Evolutionary conservation across 345 rosid genomes (phyloP).

Genomic region (Noccaea bulbosa): DNA sequence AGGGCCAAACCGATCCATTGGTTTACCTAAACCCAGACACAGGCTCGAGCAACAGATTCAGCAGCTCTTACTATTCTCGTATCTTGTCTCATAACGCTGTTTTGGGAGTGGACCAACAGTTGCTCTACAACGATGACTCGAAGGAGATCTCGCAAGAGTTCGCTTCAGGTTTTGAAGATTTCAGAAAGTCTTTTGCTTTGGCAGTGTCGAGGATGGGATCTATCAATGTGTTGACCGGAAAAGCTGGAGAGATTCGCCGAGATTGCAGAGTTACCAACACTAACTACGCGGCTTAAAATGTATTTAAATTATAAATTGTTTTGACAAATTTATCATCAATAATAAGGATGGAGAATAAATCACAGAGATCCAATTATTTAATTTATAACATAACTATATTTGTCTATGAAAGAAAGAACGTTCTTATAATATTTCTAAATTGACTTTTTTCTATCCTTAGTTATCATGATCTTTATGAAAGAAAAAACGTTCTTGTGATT

Average conservation of each 20-base stretch:
- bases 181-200: constrained; percentile 62
- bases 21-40: constrained; percentile 63
- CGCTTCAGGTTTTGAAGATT: constrained; percentile 59
- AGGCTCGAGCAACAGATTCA: constrained; percentile 54
- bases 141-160: constrained; percentile 58
- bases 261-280: constrained; percentile 56
- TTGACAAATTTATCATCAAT: constrained; percentile 22
- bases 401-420: neutral
- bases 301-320: neutral
- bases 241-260: constrained; percentile 65
- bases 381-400: neutral
- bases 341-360: constrained; percentile 26
- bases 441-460: too few species aligned
- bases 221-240: constrained; percentile 65
- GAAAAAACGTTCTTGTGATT: too few species aligned
- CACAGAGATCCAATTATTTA: constrained; percentile 13
- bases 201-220: constrained; percentile 83
- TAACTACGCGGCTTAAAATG: constrained; percentile 31
- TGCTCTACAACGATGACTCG: constrained; percentile 48
- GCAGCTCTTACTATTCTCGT: constrained; percentile 58
- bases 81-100: constrained; percentile 50
- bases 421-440: neutral
- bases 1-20: constrained; percentile 59
- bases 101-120: constrained; percentile 76
- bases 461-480: too few species aligned